These are phyloP conservation scores for Aspergillus aculeatinus DNA, from an alignment of 2,329 filamentous ascomycete genomes.

Conservation along the genomic window DNA sequence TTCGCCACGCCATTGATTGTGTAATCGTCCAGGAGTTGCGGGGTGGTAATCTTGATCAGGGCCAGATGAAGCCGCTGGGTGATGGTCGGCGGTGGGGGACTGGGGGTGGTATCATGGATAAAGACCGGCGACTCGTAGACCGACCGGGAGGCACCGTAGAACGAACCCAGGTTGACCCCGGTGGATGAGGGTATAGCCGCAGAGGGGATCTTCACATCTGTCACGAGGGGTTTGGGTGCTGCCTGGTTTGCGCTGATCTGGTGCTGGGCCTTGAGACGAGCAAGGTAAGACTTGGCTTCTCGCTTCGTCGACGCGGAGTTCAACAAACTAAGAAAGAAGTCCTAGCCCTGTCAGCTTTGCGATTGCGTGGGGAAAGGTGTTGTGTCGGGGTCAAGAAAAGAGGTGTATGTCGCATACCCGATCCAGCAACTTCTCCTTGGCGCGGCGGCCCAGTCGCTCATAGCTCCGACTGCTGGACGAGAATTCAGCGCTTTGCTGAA, in stretches of 20 bases:
- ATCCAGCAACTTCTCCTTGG: slow-evolving; percentile 47
- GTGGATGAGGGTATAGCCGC: slow-evolving; percentile 27
- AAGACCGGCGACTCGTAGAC: slow-evolving; percentile 62
- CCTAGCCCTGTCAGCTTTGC: slow-evolving; percentile 48
- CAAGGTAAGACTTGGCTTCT: slow-evolving; percentile 87
- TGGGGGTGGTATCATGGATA: slow-evolving; percentile 51
- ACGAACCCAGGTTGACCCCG: slow-evolving; percentile 61
- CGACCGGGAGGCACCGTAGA: slow-evolving; percentile 59
- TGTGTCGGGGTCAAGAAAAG: no score
- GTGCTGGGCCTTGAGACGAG: slow-evolving; percentile 68
- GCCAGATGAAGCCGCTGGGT: slow-evolving; percentile 68
- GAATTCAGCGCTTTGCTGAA: slow-evolving; percentile 32
- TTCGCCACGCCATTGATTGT: slow-evolving; percentile 74
- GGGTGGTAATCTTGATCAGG: slow-evolving; percentile 76
- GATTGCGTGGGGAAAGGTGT: no score
- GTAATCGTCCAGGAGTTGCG: slow-evolving; percentile 67
- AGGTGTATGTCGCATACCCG: slow-evolving; percentile 29
- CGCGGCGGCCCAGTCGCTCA: slow-evolving; percentile 38
- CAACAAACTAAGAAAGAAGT: slow-evolving; percentile 82
- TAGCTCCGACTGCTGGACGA: slow-evolving; percentile 29
- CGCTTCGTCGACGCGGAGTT: slow-evolving; percentile 88
- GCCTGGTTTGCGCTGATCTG: slow-evolving; percentile 29
- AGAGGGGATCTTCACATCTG: slow-evolving; percentile 19
- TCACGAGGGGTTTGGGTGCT: slow-evolving; percentile 30
- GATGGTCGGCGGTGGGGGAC: slow-evolving; percentile 36